Evolutionary conservation across 1,284 basidiomycete species (phyloP).

Genomic region (Jaminaea rosea): DNA sequence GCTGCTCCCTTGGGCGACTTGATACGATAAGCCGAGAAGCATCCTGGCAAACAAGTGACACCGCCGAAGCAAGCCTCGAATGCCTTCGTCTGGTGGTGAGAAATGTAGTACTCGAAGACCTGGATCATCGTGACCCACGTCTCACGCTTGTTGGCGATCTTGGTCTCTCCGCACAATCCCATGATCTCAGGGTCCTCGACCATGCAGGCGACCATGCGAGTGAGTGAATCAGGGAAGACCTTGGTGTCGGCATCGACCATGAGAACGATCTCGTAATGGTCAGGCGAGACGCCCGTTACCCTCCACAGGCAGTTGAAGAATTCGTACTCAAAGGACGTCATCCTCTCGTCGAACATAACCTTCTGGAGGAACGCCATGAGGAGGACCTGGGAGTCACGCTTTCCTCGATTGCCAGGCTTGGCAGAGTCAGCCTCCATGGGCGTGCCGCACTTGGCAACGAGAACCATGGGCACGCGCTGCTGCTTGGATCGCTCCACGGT

Average conservation of each 20-base stretch:
- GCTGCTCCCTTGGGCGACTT: slow-evolving; percentile 51
- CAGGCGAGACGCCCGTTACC: slow-evolving; percentile 50
- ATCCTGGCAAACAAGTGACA: slow-evolving; percentile 51
- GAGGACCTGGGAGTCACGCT: slow-evolving; percentile 88
- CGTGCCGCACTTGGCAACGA: slow-evolving; percentile 68
- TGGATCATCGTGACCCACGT: slow-evolving; percentile 53
- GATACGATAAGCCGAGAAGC: slow-evolving; percentile 51
- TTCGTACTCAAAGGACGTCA: slow-evolving; percentile 51
- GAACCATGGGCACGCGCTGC: slow-evolving; percentile 86
- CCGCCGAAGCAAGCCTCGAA: slow-evolving; percentile 50
- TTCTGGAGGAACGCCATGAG: slow-evolving; percentile 52
- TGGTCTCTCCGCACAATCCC: slow-evolving; percentile 52
- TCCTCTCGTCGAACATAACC: slow-evolving; percentile 52
- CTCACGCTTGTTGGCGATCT: slow-evolving; percentile 51
- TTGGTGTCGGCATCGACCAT: slow-evolving; percentile 52
- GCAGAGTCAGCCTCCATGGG: slow-evolving; percentile 74
- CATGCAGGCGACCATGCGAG: slow-evolving; percentile 51
- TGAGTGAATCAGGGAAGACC: slow-evolving; percentile 50
- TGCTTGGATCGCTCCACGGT: slow-evolving; percentile 89
- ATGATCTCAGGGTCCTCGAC: slow-evolving; percentile 51
- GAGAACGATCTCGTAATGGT: slow-evolving; percentile 50
- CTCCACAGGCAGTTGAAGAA: slow-evolving; percentile 52
- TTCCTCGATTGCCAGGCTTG: slow-evolving; percentile 96
- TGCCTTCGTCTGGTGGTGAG: slow-evolving; percentile 74
- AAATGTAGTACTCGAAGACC: slow-evolving; percentile 97